phyloP scores from a whole-genome alignment of 768 basidiomycete species.

The Boletus speciosus region DNA sequence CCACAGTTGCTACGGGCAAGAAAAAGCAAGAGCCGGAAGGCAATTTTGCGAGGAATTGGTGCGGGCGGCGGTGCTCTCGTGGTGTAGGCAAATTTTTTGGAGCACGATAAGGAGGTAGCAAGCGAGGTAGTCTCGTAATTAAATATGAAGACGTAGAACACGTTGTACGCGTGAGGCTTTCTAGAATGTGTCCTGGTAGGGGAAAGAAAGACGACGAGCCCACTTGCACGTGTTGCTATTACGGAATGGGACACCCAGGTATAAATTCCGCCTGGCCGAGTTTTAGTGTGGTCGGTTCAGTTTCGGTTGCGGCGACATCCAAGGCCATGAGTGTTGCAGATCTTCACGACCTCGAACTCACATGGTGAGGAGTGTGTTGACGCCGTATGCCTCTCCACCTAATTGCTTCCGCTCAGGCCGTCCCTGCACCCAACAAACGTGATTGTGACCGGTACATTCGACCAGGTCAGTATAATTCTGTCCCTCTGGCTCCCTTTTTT shows the following conservation, averaged over 20 bases:
- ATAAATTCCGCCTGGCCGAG: conserved; percentile 20
- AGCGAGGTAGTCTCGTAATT: not conserved
- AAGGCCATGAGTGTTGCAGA: conserved; percentile 33
- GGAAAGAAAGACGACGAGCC: not conserved
- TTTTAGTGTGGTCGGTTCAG: conserved; percentile 8
- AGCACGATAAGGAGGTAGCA: not conserved
- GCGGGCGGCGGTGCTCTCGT: conserved; percentile 20
- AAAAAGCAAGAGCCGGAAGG: conserved; percentile 36
- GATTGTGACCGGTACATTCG: conserved; percentile 75
- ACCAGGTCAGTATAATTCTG: conserved; percentile 50
- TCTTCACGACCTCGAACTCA: conserved; percentile 50
- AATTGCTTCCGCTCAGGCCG: conserved; percentile 45
- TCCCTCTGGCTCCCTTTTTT: not conserved
- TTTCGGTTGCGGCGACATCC: conserved; percentile 19
- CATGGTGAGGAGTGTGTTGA: conserved; percentile 42
- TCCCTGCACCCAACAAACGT: conserved; percentile 52
- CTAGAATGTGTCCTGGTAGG: not conserved
- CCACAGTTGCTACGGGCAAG: conserved; percentile 23
- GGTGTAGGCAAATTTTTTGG: conserved; percentile 9
- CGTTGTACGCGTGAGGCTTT: conserved; percentile 12
- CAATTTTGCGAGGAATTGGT: conserved; percentile 29
- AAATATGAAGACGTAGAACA: conserved; percentile 1
- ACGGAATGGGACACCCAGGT: conserved; percentile 16
- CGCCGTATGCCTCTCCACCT: conserved; percentile 3
- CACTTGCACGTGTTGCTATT: conserved; percentile 20